Evolutionary conservation across 495 filamentous ascomycete species (phyloP).

Genomic region (Podospora australis): DNA sequence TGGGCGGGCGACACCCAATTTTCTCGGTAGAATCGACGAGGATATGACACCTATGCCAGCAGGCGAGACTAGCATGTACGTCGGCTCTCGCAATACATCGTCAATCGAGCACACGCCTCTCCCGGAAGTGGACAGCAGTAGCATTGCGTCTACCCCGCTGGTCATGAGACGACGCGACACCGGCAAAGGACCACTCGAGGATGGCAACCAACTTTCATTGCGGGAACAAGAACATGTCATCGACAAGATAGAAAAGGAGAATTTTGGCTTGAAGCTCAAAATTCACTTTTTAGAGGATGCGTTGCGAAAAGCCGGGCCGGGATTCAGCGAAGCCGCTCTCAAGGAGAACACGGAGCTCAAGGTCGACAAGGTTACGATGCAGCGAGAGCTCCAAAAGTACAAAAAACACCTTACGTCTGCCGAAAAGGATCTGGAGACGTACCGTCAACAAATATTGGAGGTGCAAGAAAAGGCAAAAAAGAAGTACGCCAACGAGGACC

Average conservation of each 20-base stretch:
- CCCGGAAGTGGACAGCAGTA: constrained; percentile 66
- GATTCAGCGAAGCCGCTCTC: constrained; percentile 77
- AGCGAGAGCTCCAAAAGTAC: constrained; percentile 75
- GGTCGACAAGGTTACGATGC: constrained; percentile 79
- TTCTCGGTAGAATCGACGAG: constrained; percentile 54
- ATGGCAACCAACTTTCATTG: constrained; percentile 82
- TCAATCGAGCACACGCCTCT: constrained; percentile 48
- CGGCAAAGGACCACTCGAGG: constrained; percentile 57
- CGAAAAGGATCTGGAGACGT: constrained; percentile 73
- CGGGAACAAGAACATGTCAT: constrained; percentile 94
- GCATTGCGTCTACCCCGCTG: constrained; percentile 72
- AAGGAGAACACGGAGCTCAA: constrained; percentile 95
- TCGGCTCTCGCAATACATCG: constrained; percentile 49
- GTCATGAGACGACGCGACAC: constrained; percentile 52
- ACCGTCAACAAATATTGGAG: constrained; percentile 69
- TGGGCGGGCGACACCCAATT: constrained; percentile 58
- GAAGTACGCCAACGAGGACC: constrained; percentile 59
- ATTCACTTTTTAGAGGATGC: constrained; percentile 76
- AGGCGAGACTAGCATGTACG: constrained; percentile 62
- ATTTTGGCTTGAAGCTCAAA: constrained; percentile 73
- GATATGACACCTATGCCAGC: constrained; percentile 56
- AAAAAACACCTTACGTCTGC: constrained; percentile 70
- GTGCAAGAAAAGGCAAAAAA: constrained; percentile 71
- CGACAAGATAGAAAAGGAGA: constrained; percentile 90
- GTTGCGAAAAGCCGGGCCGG: constrained; percentile 74